Base-by-base conservation (phyloP, 768 basidiomycete genomes). In the Agaricus blazei region DNA sequence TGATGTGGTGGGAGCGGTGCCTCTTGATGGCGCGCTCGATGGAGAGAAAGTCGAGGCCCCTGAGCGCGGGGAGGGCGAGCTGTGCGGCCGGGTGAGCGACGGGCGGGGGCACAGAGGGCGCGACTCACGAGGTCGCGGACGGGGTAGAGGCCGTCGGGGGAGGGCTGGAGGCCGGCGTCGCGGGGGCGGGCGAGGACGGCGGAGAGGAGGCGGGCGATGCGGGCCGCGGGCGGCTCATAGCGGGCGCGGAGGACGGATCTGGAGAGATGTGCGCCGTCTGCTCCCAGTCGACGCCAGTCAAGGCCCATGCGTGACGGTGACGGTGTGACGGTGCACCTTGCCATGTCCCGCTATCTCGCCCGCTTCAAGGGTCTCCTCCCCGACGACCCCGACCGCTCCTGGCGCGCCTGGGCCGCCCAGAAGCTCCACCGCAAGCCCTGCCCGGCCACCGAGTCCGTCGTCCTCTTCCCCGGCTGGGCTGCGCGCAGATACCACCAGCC, bases 381-480 rank as follows among this genome's bases (percentile, higher is more conserved):
- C 9, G 51, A 56, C 51, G 56, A 59, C 26, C 43, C 42, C 7
- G 56, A 50, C 38, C 58, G 58, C 40, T 48, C 58, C 6, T 59
- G 53, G 54, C 57, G 48, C 23, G 27, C 52, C 9, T 62, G 54
- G 60, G 60, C 49, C 2, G 44, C 42, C 19, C 43, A 36, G 40
- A 51, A 52, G 44, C 14, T 51, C 9, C 42, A 31, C 7, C 37
- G 48, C 11, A 43, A 26, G 42, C 28, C 26, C n/a, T 12, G 28
- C 19, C 19, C 38, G 12, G n/a, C n/a, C 26, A 28, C 31, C 11
- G 84, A 87, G 60, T 73, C 73, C 40, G 63, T 88, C 3, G 72
- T 76, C 15, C 63, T 91, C 24, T 92, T 93, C 69, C 91, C 91
- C 4, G 89, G 91, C 2, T 93, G 90, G 88, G 91, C 90, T 2